These are phyloP conservation scores for Rhodotorula sp. DNA, from an alignment of 1,284 basidiomycete genomes.

Conservation along the genomic window DNA sequence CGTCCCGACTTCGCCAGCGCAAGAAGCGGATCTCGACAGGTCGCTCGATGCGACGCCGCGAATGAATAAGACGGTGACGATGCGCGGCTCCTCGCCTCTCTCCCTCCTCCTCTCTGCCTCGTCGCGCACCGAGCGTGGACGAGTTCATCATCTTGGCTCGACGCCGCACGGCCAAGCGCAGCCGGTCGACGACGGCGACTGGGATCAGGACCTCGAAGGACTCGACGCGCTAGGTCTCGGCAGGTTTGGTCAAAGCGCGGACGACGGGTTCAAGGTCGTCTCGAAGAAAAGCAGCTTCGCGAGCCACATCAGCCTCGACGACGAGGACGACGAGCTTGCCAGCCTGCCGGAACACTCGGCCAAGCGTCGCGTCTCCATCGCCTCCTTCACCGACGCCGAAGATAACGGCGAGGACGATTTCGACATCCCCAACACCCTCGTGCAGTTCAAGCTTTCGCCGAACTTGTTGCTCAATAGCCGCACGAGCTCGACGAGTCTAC, in stretches of 20 bases:
- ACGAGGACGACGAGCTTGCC: slow-evolving; percentile 57
- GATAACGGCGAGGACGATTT: slow-evolving; percentile 55
- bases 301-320: slow-evolving; percentile 63
- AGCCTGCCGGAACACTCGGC: slow-evolving; percentile 73
- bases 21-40: background rate
- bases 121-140: slow-evolving; percentile 6
- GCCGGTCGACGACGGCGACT: slow-evolving; percentile 40
- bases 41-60: background rate
- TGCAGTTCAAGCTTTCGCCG: slow-evolving; percentile 15
- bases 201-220: slow-evolving; percentile 45
- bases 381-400: slow-evolving; percentile 46
- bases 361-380: slow-evolving; percentile 49
- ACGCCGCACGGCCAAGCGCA: slow-evolving; percentile 21
- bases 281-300: slow-evolving; percentile 51
- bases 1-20: background rate
- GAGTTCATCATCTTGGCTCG: slow-evolving; percentile 29
- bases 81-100: slow-evolving; percentile 17
- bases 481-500: slow-evolving; percentile 2
- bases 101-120: slow-evolving; percentile 11
- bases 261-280: slow-evolving; percentile 45
- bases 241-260: background rate
- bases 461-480: slow-evolving; percentile 68
- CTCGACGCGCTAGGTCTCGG: slow-evolving; percentile 17
- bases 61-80: slow-evolving; percentile 1
- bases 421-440: slow-evolving; percentile 60